Percentiles rank a stretch among this genome's conserved stretches.
Conservation (phyloP, 345 rosid genomes). For the Boechera retrofracta region DNA sequence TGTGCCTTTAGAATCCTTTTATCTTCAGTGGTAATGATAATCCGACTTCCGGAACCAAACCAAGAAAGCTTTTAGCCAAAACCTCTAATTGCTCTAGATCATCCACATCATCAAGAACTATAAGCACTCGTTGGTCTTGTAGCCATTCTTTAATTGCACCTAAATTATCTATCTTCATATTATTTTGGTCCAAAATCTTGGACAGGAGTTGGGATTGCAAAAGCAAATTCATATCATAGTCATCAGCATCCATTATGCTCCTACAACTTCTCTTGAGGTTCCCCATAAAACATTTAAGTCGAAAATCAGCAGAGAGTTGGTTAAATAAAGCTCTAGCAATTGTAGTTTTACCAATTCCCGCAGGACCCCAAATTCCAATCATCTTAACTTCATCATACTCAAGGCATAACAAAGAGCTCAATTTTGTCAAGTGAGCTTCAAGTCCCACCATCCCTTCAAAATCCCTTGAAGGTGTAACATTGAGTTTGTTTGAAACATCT, state of each 20-base stretch:
- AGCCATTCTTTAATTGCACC: not conserved
- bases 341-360: slow-evolving; percentile 18
- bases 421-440: not conserved
- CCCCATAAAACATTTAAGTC: not conserved
- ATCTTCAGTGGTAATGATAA: not conserved
- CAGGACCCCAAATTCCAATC: slow-evolving; percentile 21
- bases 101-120: not conserved
- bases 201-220: not conserved
- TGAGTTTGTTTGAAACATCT: too few species aligned
- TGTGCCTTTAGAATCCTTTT: too few species aligned
- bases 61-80: not conserved
- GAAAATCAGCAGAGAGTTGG: not conserved
- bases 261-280: not conserved
- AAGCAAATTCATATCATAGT: not conserved
- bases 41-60: slow-evolving; percentile 1
- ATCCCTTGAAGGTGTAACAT: too few species aligned
- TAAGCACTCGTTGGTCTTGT: not conserved
- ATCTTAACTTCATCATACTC: not conserved
- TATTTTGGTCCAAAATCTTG: not conserved
- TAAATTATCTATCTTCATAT: slow-evolving; percentile 28
- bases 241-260: not conserved
- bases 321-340: slow-evolving; percentile 1
- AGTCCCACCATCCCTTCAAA: too few species aligned
- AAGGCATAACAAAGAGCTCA: not conserved
- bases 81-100: not conserved